A percentile compares a stretch with the other conserved stretches of the same genome.
Conservation (phyloP, 176 grass and related monocot genomes). For the Leersia perrieri region DNA sequence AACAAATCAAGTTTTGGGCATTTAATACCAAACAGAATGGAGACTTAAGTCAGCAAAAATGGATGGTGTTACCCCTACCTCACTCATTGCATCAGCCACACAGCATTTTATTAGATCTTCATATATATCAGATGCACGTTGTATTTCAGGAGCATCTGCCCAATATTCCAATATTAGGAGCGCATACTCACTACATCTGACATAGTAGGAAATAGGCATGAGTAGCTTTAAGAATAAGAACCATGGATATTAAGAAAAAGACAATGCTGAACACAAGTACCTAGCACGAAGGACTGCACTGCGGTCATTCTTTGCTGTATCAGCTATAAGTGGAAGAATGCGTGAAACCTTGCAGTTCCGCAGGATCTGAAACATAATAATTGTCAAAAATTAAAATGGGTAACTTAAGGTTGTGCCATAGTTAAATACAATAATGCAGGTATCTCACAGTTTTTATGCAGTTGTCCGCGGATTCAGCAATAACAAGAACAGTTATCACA, state of each 20-base stretch:
- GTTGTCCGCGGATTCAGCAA: slow-evolving; percentile 85
- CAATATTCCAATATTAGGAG: slow-evolving; percentile 86
- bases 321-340: slow-evolving; percentile 60
- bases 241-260: neutral
- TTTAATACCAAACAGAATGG: neutral
- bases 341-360: slow-evolving; percentile 81
- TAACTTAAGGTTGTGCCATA: slow-evolving; percentile 3
- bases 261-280: slow-evolving; percentile 39
- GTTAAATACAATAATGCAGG: slow-evolving; percentile 20
- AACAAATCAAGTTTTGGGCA: neutral
- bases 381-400: slow-evolving; percentile 36
- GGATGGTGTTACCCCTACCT: slow-evolving; percentile 49
- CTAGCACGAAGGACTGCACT: slow-evolving; percentile 74
- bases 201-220: slow-evolving; percentile 32
- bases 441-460: slow-evolving; percentile 91
- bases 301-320: slow-evolving; percentile 71
- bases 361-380: slow-evolving; percentile 55
- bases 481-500: slow-evolving; percentile 94
- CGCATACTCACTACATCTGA: slow-evolving; percentile 89
- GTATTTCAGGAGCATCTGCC: slow-evolving; percentile 94
- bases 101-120: slow-evolving; percentile 88
- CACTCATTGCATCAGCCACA: slow-evolving; percentile 87
- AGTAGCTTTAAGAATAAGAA: slow-evolving; percentile 18
- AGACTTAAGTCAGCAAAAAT: slow-evolving; percentile 13
- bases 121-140: slow-evolving; percentile 74